Evolutionary conservation across 2,329 filamentous ascomycete species (phyloP), one percentile per base, ranked within the genome.

Genomic region (Penicillium nordicum): DNA sequence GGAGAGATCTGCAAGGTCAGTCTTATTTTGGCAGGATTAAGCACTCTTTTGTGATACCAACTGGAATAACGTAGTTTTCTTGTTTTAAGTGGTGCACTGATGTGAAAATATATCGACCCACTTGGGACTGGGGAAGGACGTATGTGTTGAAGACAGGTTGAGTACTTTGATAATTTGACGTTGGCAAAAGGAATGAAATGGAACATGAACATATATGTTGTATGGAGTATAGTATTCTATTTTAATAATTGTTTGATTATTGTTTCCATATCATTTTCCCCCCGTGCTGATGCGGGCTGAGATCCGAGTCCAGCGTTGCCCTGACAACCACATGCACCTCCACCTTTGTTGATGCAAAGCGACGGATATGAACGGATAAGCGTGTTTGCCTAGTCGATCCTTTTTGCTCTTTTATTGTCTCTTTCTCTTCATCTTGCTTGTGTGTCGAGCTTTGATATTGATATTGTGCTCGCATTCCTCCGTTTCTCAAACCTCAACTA

Each of bases 331-430:
- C 23, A 5, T 43, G 38, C 53, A 53, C 57, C 58, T 63, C 60
- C 62, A 59, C 57, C 52, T 62, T 66, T 66, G 63, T 66, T 66
- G 62, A 65, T 59, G 32, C 52, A 48, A 29, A 53, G 37, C 50
- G 43, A 51, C 59, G 58, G 63, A 62, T 43, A 56, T 43, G 49
- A 45, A 57, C 50, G 55, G 37, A 54, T 50, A 48, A 56, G 52
- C 43, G 43, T 57, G 54, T 53, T 40, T 56, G 47, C 48, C 48
- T 18, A 49, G 38, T 53, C 38, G 32, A 49, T 50, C 41, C 36
- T 14, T 30, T 32, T 40, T 29, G n/a, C 21, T 48, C 30, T 34
- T 50, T 38, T 57, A 42, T 59, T 43, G 40, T 43, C 57, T 53
- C 30, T 46, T 7, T 53, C 36, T 42, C 30, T 30, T 43, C 18